These are phyloP conservation scores for Monocercomonoides exilis DNA, from an alignment of 78 protist species.

Conservation along the genomic window DNA sequence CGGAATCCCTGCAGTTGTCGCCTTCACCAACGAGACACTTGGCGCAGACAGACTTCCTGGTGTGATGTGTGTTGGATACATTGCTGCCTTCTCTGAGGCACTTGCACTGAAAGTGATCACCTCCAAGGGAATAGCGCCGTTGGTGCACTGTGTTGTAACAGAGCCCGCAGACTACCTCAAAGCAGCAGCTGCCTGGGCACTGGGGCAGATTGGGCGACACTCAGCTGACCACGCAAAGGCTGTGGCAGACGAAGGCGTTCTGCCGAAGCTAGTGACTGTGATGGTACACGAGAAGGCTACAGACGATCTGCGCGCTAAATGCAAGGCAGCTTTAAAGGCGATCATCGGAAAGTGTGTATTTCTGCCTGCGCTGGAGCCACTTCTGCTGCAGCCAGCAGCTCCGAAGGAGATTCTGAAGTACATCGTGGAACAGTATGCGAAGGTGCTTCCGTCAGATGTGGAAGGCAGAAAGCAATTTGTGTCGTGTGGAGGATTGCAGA, in stretches of 20 bases:
- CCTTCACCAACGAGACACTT: conserved; percentile 56
- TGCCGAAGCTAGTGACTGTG: conserved; percentile 49
- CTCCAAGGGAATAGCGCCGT: conserved; percentile 47
- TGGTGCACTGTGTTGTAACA: conserved; percentile 49
- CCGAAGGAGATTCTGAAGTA: conserved; percentile 59
- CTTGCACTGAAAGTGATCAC: conserved; percentile 15
- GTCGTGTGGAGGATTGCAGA: conserved; percentile 48
- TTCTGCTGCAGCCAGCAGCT: conserved; percentile 37
- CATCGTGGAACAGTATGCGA: conserved; percentile 73
- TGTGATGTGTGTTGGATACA: conserved; percentile 58
- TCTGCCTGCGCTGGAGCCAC: conserved; percentile 69
- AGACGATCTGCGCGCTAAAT: conserved; percentile 64
- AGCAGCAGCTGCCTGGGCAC: conserved; percentile 44
- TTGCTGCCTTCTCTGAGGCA: conserved; percentile 24
- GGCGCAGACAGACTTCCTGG: conserved; percentile 68
- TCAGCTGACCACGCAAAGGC: conserved; percentile 78
- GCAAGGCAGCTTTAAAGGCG: conserved; percentile 65
- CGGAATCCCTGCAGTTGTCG: conserved; percentile 76
- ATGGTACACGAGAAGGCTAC: conserved; percentile 27
- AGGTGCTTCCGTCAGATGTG: conserved; percentile 73
- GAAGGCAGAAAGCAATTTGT: conserved; percentile 66
- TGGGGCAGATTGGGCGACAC: conserved; percentile 78
- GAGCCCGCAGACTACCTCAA: conserved; percentile 67
- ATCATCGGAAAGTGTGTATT: conserved; percentile 58
- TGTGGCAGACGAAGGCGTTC: conserved; percentile 57